phyloP scores from a whole-genome alignment of 129 eudicot species.

The Escallonia rubra region DNA sequence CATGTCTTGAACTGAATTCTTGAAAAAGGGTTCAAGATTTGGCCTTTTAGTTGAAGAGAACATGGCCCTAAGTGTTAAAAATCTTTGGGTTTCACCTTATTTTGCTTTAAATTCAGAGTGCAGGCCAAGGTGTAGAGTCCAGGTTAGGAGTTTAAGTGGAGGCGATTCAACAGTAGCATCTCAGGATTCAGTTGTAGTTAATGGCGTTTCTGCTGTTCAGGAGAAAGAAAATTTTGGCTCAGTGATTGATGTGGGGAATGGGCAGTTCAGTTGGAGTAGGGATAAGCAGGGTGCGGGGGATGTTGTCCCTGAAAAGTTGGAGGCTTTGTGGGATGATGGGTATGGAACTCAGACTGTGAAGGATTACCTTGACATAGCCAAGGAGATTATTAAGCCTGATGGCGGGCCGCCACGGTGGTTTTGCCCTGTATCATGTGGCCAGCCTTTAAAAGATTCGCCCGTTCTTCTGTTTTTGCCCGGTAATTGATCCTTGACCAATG shows the following conservation, averaged over 20 bases:
- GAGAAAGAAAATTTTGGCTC: not conserved
- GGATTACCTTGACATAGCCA: constrained; percentile 71
- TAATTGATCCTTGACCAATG: constrained; percentile 11
- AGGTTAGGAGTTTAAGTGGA: constrained; percentile 23
- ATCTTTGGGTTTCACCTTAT: constrained; percentile 35
- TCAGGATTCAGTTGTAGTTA: constrained; percentile 34
- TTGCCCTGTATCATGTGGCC: constrained; percentile 64
- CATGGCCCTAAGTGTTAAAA: constrained; percentile 19
- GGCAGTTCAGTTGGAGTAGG: too few species aligned
- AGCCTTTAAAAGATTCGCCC: constrained; percentile 64
- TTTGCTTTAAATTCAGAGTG: constrained; percentile 26
- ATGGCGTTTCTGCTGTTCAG: constrained; percentile 30
- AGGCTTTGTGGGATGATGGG: constrained; percentile 93
- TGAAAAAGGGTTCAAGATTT: too few species aligned
- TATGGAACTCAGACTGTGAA: constrained; percentile 75
- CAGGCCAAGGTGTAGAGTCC: constrained; percentile 26
- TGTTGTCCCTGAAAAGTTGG: constrained; percentile 36
- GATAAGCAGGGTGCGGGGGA: constrained; percentile 11
- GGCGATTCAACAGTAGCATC: constrained; percentile 6
- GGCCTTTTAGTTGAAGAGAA: too few species aligned
- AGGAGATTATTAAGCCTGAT: constrained; percentile 63
- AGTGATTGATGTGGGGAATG: too few species aligned
- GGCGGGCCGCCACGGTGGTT: constrained; percentile 97
- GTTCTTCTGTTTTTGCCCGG: constrained; percentile 92
- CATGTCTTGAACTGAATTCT: too few species aligned